Evolutionary conservation across 257 asterid genomes (phyloP).

Genomic region (Parsonsia alboflavescens): DNA sequence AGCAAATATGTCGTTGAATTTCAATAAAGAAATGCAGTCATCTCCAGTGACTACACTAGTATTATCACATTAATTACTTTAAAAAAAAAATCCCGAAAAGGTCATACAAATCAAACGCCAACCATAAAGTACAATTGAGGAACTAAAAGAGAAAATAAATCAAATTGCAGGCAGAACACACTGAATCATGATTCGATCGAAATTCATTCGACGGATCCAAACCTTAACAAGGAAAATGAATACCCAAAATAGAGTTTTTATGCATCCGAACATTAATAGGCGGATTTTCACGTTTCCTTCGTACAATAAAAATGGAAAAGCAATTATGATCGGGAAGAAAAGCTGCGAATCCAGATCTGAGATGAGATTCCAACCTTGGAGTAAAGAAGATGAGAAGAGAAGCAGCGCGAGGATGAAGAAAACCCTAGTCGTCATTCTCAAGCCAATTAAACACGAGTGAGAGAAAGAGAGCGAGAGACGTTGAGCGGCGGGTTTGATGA

Average conservation of each 20-base stretch:
- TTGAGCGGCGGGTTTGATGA: conserved; percentile 3
- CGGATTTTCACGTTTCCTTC: not conserved
- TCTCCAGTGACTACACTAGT: not conserved
- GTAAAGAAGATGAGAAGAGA: conserved; percentile 55
- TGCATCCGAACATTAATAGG: not conserved
- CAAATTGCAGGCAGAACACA: not conserved
- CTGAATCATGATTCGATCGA: not conserved
- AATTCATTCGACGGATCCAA: not conserved
- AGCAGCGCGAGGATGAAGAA: conserved; percentile 54
- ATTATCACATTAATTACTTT: not conserved
- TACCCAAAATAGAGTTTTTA: not conserved
- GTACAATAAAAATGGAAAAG: not conserved
- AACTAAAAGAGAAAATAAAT: not conserved
- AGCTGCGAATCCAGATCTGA: conserved; percentile 11
- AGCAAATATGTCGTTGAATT: not conserved
- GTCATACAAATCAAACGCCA: conserved; percentile 7
- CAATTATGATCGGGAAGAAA: not conserved
- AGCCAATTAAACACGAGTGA: not conserved
- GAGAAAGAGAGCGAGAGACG: not conserved
- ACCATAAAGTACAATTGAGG: not conserved
- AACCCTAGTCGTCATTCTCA: conserved; percentile 49
- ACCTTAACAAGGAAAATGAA: not conserved
- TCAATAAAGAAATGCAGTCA: not conserved
- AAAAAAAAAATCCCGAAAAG: not conserved
- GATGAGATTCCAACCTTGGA: conserved; percentile 51